Base-by-base conservation (phyloP, 2,329 filamentous ascomycete genomes). In the Apiospora arundinis region DNA sequence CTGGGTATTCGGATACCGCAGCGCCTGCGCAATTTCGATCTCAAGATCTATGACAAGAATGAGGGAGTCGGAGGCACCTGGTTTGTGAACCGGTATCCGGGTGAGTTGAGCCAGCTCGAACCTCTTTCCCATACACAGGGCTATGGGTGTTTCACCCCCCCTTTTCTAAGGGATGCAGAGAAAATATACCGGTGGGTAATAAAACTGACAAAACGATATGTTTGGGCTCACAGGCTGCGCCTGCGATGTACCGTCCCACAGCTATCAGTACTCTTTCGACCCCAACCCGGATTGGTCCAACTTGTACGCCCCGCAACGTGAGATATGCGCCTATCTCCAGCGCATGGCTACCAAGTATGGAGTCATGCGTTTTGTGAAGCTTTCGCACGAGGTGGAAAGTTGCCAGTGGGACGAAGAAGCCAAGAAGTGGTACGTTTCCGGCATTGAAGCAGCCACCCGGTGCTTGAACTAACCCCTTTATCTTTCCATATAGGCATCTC, bases 181-280 rank as follows among this genome's bases (percentile, higher is more conserved):
- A n/a, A n/a, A n/a, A n/a, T n/a, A n/a, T n/a, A n/a, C n/a, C n/a
- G n/a, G n/a, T n/a, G n/a, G n/a, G n/a, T n/a, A 40, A 40, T 40
- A 21, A 37, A 21, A 32, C 28, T 66, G 32, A 48, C 8, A 14
- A 4, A 32, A 6, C n/a, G 21, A n/a, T 28, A 7, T 46, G n/a
- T n/a, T 23, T 45, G 65, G 37, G 18, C 7, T 65, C 6, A 0
- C 14, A 80, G 79, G 79, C 0, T 78, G 79, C 45, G 79, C 78
- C 40, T 80, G 78, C 70, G 79, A 81, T 56, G 76, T 81, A 21
- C 80, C 81, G 7, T 82, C 85, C 8, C 87, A 89, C 73, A 87
- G 86, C 9, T 89, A 89, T 75, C 87, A 87, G 72, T 89, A 87
- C 75, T 83, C 86, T 0, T 89, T 87, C 77, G 85, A 86, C 37